phyloP scores from a whole-genome alignment of 1,139 yeast species.

The Taphrina pruni region DNA sequence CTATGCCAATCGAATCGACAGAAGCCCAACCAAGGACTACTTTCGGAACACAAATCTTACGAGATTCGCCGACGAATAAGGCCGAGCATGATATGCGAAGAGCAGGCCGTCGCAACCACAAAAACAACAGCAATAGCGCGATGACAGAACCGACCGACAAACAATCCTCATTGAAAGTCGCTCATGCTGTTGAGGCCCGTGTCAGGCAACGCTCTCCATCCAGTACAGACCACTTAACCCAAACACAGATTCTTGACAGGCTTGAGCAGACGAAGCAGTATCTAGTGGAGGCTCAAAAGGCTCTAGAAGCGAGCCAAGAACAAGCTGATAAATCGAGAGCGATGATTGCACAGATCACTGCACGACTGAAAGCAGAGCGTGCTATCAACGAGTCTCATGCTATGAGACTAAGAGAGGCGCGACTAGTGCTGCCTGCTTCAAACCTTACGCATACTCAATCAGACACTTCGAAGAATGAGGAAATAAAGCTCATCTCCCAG shows the following conservation, averaged over 20 bases:
- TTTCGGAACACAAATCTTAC: neutral
- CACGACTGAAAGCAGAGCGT: slow-evolving; percentile 2
- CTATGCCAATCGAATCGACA: neutral
- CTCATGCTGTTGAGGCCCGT: slow-evolving; percentile 1
- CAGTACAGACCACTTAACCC: neutral
- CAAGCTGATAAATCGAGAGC: neutral
- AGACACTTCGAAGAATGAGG: neutral
- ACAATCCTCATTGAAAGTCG: neutral
- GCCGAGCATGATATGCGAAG: neutral
- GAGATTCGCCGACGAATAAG: neutral
- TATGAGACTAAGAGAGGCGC: neutral
- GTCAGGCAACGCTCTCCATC: neutral
- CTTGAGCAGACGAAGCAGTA: slow-evolving; percentile 3
- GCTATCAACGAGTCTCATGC: neutral
- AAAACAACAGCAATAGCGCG: neutral
- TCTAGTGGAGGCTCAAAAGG: neutral
- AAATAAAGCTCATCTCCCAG: neutral
- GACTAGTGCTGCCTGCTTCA: neutral
- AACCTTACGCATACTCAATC: neutral
- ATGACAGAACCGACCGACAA: neutral
- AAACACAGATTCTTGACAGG: neutral
- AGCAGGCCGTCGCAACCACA: neutral
- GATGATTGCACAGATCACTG: neutral
- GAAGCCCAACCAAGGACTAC: neutral
- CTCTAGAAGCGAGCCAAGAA: neutral